phyloP scores from a whole-genome alignment of 1,284 basidiomycete genomes.

The Anthracocystis walkeri region DNA sequence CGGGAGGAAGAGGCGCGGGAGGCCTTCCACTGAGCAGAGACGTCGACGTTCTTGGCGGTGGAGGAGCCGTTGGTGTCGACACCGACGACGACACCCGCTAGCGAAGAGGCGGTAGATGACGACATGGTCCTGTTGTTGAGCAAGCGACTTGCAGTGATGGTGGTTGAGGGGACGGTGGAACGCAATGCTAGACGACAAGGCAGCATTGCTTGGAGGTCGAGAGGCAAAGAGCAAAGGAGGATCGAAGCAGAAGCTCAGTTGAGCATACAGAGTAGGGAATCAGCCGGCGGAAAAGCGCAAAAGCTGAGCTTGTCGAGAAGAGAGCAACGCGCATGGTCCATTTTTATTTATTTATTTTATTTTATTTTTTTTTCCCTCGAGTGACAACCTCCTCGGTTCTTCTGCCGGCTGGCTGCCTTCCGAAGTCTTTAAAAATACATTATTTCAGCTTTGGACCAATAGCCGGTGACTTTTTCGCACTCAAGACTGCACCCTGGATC shows the following conservation, averaged over 20 bases:
- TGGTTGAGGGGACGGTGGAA: constrained; percentile 18
- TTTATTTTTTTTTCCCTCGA: too few species aligned
- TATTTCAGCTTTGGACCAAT: constrained; percentile 6
- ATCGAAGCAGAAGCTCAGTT: constrained; percentile 1
- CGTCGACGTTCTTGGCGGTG: constrained; percentile 54
- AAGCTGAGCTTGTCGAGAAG: too few species aligned
- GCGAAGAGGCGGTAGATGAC: constrained; percentile 23
- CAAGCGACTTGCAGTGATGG: constrained; percentile 11
- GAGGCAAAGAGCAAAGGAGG: neutral
- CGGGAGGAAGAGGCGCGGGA: constrained; percentile 61
- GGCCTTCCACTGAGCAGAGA: constrained; percentile 62
- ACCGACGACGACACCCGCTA: constrained; percentile 55
- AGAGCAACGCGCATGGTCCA: constrained; percentile 4
- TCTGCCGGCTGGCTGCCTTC: constrained; percentile 36
- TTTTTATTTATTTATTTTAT: constrained; percentile 10
- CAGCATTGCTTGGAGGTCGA: constrained; percentile 37
- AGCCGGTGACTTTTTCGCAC: neutral
- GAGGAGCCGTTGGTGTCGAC: constrained; percentile 51
- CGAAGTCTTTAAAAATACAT: constrained; percentile 14
- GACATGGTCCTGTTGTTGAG: constrained; percentile 34
- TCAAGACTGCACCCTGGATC: constrained; percentile 2
- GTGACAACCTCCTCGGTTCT: constrained; percentile 28
- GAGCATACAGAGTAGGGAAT: neutral
- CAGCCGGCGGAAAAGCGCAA: neutral
- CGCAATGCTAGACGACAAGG: constrained; percentile 44